Evolutionary conservation across 176 grass and related monocot genomes (phyloP).

Genomic region (Avena insularis): DNA sequence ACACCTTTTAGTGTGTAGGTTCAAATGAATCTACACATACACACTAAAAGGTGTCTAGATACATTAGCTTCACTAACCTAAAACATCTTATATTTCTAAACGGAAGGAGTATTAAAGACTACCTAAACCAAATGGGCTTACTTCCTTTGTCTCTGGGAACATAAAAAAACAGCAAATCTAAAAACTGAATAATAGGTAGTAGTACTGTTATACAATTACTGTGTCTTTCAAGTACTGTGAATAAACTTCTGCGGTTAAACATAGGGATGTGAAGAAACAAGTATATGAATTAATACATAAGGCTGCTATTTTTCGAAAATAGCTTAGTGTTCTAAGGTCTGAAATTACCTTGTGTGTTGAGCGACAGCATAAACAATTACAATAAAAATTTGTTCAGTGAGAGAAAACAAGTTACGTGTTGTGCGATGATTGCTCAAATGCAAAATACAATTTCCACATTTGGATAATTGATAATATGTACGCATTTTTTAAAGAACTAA

Average conservation of each 20-base stretch:
- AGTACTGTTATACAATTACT: slow-evolving; percentile 28
- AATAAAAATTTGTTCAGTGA: background rate
- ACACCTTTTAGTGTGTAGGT: too few relatives aligned
- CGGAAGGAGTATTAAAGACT: background rate
- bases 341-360: slow-evolving; percentile 2
- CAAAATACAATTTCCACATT: slow-evolving; percentile 15
- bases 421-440: background rate
- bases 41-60: too few relatives aligned
- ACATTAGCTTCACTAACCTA: too few relatives aligned
- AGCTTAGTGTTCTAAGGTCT: background rate
- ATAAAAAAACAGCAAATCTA: slow-evolving; percentile 6
- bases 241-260: slow-evolving; percentile 19
- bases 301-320: background rate
- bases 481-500: background rate
- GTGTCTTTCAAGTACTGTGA: background rate
- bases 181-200: slow-evolving; percentile 4
- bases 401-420: background rate
- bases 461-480: background rate
- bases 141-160: background rate
- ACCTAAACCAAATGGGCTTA: slow-evolving; percentile 37
- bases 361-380: background rate
- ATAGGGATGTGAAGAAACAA: background rate
- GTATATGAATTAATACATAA: slow-evolving; percentile 14
- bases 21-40: too few relatives aligned
- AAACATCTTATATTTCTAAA: too few relatives aligned